Percentiles rank a stretch among this genome's conserved stretches.
phyloP scores from a whole-genome alignment of 75 land plant genomes.

The Isoetes taiwanensis region DNA sequence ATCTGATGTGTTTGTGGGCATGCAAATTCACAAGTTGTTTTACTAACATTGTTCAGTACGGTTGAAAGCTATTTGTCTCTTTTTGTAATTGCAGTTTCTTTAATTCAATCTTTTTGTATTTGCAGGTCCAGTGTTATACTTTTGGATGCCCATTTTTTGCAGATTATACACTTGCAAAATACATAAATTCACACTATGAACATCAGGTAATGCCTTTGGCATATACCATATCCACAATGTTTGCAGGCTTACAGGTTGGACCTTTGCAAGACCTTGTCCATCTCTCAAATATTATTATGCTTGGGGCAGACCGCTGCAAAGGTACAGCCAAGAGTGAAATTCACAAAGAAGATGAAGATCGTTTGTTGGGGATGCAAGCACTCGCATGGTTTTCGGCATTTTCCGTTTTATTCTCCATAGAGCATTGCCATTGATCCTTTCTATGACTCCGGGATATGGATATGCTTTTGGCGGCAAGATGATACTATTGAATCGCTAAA shows the following conservation, averaged over 20 bases:
- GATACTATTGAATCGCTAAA: slow-evolving; percentile 33
- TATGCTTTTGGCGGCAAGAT: slow-evolving; percentile 32
- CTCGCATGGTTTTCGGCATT: slow-evolving; percentile 17
- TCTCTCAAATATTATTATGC: slow-evolving; percentile 13
- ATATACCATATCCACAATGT: slow-evolving; percentile 20
- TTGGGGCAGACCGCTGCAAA: too few relatives aligned
- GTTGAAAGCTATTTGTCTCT: too few relatives aligned
- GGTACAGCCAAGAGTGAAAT: background rate
- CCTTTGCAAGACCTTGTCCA: slow-evolving; percentile 24
- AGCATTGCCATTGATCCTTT: slow-evolving; percentile 25
- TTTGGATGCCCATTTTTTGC: slow-evolving; percentile 42
- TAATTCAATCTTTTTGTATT: background rate
- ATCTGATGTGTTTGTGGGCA: too few relatives aligned
- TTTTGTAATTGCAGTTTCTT: too few relatives aligned
- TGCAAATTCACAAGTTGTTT: too few relatives aligned
- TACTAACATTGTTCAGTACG: too few relatives aligned
- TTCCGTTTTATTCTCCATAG: slow-evolving; percentile 25
- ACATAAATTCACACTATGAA: slow-evolving; percentile 28
- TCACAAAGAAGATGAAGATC: background rate
- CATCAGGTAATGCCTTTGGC: slow-evolving; percentile 33
- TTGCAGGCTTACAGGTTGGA: slow-evolving; percentile 26
- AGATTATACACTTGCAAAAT: slow-evolving; percentile 25
- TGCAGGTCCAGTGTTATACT: slow-evolving; percentile 32
- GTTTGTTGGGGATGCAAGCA: slow-evolving; percentile 14
- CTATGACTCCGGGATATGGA: slow-evolving; percentile 23